Base-by-base conservation (phyloP, 2,329 filamentous ascomycete genomes). In the Xylaria sp. region DNA sequence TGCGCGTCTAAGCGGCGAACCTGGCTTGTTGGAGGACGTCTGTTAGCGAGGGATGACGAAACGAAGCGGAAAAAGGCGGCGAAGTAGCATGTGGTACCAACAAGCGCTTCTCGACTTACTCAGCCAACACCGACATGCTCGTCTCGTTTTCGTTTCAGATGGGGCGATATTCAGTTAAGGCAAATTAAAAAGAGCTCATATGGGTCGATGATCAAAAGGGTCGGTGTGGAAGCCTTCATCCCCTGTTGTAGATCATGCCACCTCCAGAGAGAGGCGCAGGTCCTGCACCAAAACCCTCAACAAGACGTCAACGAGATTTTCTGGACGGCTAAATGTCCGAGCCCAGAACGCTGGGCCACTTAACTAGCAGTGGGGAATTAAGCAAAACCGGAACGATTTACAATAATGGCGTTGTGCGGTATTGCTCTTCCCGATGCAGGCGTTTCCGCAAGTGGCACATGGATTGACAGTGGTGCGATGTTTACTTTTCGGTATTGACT, bases 1-100 rank as follows among this genome's bases (percentile, higher is more conserved):
- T 91, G 89, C 74, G 87, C 85, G 80, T 91, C 89, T 67, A 91
- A 82, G 70, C 86, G 86, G 76, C 88, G 87, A 70, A 91, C 85
- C 80, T 90, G 88, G 77, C 73, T 74, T 63, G 56, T 60, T 31
- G 61, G 59, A 34, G 55, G n/a, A 61, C 1, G 37, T 51, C 8
- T 63, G 65, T 69, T 57, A 71, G 71, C 50, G 65, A 65, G 28
- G 67, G 64, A 44, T 2, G 13, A 44, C 34, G 34, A 37, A 37
- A 37, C 34, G 5, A 37, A 37, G 34, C 34, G 34, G 10, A 37
- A 13, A 5, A n/a, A 37, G 58, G 64, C 12, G 57, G 66, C 46
- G 64, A 68, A 73, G 41, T 25, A 13, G 54, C 18, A 25, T 34
- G 20, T 59, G 59, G 28, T 4, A 25, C 20, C 31, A 6, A 57